Conservation (phyloP, 306 rosid species). For the Luffa acutangula region DNA sequence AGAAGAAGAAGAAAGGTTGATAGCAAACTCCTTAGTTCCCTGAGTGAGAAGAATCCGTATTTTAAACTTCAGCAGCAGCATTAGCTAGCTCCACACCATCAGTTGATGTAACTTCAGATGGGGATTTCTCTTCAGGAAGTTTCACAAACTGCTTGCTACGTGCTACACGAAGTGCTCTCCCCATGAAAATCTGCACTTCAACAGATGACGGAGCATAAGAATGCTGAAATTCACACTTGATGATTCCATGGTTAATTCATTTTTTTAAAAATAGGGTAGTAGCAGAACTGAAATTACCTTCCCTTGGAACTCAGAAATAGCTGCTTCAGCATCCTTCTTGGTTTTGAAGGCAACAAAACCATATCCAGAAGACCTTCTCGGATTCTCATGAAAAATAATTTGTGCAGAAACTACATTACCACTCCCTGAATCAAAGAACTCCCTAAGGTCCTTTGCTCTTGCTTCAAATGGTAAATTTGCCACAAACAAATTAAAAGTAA, state of each 20-base stretch:
- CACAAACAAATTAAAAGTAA: constrained; percentile 72
- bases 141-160: constrained; percentile 61
- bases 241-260: neutral
- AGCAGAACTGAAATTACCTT: constrained; percentile 41
- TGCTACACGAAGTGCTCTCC: constrained; percentile 59
- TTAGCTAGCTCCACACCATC: constrained; percentile 31
- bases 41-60: neutral
- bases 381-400: constrained; percentile 52
- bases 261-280: neutral
- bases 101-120: constrained; percentile 27
- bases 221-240: neutral
- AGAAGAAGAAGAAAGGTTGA: neutral
- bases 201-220: neutral
- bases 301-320: constrained; percentile 57
- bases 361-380: constrained; percentile 68
- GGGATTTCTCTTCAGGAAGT: constrained; percentile 25
- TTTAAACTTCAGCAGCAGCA: constrained; percentile 18
- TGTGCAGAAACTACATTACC: constrained; percentile 50
- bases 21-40: neutral
- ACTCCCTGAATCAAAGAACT: constrained; percentile 53
- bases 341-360: constrained; percentile 82
- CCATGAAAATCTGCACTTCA: constrained; percentile 55
- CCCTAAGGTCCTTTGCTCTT: constrained; percentile 63
- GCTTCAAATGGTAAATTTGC: constrained; percentile 68
- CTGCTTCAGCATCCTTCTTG: constrained; percentile 70